These are phyloP conservation scores for Clathrus columnatus DNA, from an alignment of 768 basidiomycete genomes.

Conservation along the genomic window DNA sequence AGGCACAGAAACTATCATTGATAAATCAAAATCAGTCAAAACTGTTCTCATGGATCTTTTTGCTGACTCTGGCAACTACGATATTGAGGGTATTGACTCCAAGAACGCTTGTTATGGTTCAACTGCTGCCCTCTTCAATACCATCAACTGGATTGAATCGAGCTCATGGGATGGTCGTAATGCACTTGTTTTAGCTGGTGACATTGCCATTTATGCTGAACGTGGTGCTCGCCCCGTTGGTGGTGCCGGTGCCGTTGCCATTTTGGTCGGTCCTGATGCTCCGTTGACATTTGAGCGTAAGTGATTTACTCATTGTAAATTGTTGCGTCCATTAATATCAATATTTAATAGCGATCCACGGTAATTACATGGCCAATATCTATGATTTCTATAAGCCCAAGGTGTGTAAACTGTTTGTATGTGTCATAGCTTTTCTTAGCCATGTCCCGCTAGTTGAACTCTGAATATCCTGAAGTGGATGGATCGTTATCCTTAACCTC, in stretches of 20 bases:
- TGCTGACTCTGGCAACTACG: conserved; percentile 82
- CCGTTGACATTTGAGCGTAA: conserved; percentile 91
- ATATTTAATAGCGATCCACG: conserved; percentile 71
- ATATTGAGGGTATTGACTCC: conserved; percentile 97
- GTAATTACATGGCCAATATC: conserved; percentile 93
- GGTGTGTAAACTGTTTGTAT: background rate
- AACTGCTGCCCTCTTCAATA: conserved; percentile 97
- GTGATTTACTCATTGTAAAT: conserved; percentile 28
- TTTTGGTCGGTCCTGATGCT: conserved; percentile 93
- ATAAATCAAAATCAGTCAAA: conserved; percentile 99
- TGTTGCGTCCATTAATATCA: conserved; percentile 2
- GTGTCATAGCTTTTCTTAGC: background rate
- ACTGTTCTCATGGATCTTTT: conserved; percentile 99
- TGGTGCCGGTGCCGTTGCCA: conserved; percentile 91
- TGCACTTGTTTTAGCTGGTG: conserved; percentile 93
- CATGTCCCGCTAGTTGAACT: conserved; percentile 46
- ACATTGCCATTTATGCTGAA: conserved; percentile 97
- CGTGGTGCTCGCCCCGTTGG: conserved; percentile 92
- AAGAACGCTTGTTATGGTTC: conserved; percentile 99
- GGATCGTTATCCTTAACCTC: conserved; percentile 93
- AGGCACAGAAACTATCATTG: conserved; percentile 98
- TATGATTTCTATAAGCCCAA: conserved; percentile 99
- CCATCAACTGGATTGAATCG: conserved; percentile 96
- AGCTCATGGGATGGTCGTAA: conserved; percentile 96
- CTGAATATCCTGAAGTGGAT: conserved; percentile 95